These are phyloP conservation scores for Petrea volubilis DNA, from an alignment of 257 asterid genomes.

Conservation along the genomic window DNA sequence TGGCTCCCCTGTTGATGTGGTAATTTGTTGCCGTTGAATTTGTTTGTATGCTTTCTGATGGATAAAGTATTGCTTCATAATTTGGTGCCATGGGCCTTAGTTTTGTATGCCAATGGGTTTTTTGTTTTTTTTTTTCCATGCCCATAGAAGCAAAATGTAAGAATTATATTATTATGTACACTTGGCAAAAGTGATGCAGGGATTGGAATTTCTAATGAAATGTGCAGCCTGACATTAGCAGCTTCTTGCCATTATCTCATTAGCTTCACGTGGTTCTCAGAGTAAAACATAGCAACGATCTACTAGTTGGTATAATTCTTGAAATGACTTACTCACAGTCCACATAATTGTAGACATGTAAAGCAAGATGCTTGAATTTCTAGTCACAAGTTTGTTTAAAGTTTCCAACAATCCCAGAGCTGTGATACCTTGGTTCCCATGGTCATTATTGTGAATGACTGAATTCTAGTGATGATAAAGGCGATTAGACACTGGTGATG, in stretches of 20 bases:
- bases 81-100: conserved; percentile 9
- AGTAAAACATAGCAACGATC: conserved; percentile 4
- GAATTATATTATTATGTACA: not conserved
- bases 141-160: conserved; percentile 4
- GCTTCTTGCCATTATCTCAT: not conserved
- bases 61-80: not conserved
- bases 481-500: not conserved
- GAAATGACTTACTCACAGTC: not conserved
- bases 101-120: conserved; percentile 3
- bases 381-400: not conserved
- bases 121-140: conserved; percentile 4
- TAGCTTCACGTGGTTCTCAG: not conserved
- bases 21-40: conserved; percentile 35
- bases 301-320: not conserved
- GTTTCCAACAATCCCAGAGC: conserved; percentile 14
- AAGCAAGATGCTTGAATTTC: conserved; percentile 9
- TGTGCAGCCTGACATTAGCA: not conserved
- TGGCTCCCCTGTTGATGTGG: conserved; percentile 97
- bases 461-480: conserved; percentile 16
- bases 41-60: not conserved
- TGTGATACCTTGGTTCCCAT: conserved; percentile 6
- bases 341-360: not conserved
- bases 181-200: conserved; percentile 7
- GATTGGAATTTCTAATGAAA: conserved; percentile 13
- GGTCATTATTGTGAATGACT: conserved; percentile 8